Conservation (phyloP, 2,329 filamentous ascomycete genomes). For the Huntiella omanensis region DNA sequence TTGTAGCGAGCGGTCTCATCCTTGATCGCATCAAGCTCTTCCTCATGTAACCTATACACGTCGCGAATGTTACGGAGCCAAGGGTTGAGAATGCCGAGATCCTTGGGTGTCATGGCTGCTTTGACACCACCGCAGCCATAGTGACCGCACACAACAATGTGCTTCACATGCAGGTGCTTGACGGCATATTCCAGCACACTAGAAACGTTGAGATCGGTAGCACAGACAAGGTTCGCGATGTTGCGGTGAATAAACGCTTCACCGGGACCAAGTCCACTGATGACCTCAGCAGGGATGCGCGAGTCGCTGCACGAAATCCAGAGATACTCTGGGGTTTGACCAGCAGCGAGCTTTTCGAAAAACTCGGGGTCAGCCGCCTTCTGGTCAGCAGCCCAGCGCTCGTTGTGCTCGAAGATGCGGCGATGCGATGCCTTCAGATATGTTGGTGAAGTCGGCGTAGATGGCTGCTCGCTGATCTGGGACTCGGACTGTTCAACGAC, state of each 20-base stretch:
- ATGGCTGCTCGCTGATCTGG: too few species aligned
- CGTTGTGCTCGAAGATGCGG: constrained; percentile 50
- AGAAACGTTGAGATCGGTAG: constrained; percentile 61
- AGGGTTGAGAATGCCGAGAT: constrained; percentile 52
- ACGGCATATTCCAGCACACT: constrained; percentile 80
- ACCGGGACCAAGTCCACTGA: constrained; percentile 67
- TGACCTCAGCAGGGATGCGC: constrained; percentile 76
- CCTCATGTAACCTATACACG: constrained; percentile 52
- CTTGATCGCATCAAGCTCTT: constrained; percentile 44
- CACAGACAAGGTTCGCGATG: constrained; percentile 74
- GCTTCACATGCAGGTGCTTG: constrained; percentile 59
- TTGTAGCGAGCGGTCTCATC: constrained; percentile 42
- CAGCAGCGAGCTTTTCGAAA: constrained; percentile 43
- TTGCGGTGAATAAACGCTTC: constrained; percentile 91
- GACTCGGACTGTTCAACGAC: too few species aligned
- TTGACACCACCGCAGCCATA: constrained; percentile 63
- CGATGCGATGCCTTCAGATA: constrained; percentile 48
- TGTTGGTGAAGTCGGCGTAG: too few species aligned
- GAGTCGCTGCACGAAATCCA: constrained; percentile 90
- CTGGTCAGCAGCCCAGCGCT: constrained; percentile 44
- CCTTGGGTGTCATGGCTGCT: constrained; percentile 52
- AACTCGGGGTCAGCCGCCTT: constrained; percentile 39
- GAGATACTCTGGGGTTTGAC: constrained; percentile 52
- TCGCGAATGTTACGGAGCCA: constrained; percentile 60
- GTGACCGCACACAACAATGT: constrained; percentile 63